These are phyloP conservation scores for Leishmania braziliensis DNA, from an alignment of 208 protist species.

Conservation along the genomic window DNA sequence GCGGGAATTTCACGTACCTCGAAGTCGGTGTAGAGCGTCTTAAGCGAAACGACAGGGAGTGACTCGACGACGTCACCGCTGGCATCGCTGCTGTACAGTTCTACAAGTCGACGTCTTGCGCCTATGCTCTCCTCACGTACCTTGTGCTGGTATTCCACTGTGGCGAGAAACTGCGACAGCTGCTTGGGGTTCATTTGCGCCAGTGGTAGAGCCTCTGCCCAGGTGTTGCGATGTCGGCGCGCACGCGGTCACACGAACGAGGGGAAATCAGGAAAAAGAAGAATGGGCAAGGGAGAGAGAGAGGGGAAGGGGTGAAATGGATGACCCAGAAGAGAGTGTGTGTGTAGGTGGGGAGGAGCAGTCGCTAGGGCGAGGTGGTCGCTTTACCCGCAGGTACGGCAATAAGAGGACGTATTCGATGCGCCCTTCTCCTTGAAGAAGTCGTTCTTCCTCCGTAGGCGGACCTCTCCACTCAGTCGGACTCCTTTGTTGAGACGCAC, in stretches of 20 bases:
- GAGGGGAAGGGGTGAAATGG: not conserved
- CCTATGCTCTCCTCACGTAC: conserved; percentile 69
- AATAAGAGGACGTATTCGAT: not conserved
- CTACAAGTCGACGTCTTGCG: conserved; percentile 50
- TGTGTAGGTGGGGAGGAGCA: too few species aligned
- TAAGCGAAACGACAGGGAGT: conserved; percentile 61
- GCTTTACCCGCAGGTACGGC: not conserved
- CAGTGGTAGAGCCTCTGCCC: not conserved
- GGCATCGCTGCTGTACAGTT: conserved; percentile 27
- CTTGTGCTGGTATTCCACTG: conserved; percentile 3
- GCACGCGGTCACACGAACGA: not conserved
- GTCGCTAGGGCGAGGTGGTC: not conserved
- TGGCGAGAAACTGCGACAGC: conserved; percentile 13
- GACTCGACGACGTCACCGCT: not conserved
- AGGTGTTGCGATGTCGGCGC: not conserved
- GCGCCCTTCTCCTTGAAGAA: not conserved
- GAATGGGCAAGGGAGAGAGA: not conserved
- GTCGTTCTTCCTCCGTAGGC: not conserved
- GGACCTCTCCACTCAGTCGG: not conserved
- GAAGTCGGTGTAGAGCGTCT: conserved; percentile 89
- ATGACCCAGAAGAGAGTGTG: not conserved
- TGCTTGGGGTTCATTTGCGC: conserved; percentile 1
- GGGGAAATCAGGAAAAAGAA: not conserved
- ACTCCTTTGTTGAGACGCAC: not conserved
- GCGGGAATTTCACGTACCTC: conserved; percentile 82